These are phyloP conservation scores for Aspergillus ochraceoroseus DNA, from an alignment of 2,329 filamentous ascomycete species.

Conservation along the genomic window DNA sequence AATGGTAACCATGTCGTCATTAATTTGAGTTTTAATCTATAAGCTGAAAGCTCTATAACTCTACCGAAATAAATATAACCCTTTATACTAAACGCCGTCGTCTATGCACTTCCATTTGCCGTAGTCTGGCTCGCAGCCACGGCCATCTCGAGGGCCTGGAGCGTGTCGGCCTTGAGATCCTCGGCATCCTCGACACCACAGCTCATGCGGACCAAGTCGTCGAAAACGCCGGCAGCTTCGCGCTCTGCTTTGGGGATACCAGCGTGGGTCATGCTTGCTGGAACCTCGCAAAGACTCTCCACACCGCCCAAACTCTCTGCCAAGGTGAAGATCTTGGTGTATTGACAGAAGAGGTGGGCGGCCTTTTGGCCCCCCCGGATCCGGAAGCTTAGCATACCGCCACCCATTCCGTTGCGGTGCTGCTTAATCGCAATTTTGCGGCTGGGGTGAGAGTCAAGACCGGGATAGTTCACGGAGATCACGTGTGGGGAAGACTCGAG, in stretches of 20 bases:
- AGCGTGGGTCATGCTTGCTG: conserved; percentile 93
- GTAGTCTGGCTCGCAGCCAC: conserved; percentile 49
- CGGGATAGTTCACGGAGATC: conserved; percentile 90
- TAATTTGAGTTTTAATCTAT: conserved; percentile 10
- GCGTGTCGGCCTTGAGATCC: conserved; percentile 75
- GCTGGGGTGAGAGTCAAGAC: conserved; percentile 80
- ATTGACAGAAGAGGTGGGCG: conserved; percentile 86
- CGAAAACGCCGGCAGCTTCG: conserved; percentile 88
- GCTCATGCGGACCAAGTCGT: conserved; percentile 88
- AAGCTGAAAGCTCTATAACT: conserved; percentile 6
- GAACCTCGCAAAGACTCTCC: conserved; percentile 86
- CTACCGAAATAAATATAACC: conserved; percentile 4
- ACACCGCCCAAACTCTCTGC: conserved; percentile 90
- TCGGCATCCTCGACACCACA: conserved; percentile 88
- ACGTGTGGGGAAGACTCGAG: conserved; percentile 78
- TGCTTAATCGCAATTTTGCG: conserved; percentile 80
- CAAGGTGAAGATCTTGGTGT: conserved; percentile 83
- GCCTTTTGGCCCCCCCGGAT: conserved; percentile 80
- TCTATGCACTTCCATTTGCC: conserved; percentile 36
- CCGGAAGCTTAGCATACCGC: conserved; percentile 96
- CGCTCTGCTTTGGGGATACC: conserved; percentile 87
- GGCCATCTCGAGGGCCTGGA: conserved; percentile 76
- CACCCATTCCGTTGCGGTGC: conserved; percentile 89
- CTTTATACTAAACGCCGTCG: background rate
- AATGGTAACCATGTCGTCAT: conserved; percentile 8